A percentile compares a stretch with the other conserved stretches of the same genome.
These are phyloP conservation scores for Ceratobasidium sp. DNA, from an alignment of 1,284 basidiomycete genomes.

Conservation along the genomic window DNA sequence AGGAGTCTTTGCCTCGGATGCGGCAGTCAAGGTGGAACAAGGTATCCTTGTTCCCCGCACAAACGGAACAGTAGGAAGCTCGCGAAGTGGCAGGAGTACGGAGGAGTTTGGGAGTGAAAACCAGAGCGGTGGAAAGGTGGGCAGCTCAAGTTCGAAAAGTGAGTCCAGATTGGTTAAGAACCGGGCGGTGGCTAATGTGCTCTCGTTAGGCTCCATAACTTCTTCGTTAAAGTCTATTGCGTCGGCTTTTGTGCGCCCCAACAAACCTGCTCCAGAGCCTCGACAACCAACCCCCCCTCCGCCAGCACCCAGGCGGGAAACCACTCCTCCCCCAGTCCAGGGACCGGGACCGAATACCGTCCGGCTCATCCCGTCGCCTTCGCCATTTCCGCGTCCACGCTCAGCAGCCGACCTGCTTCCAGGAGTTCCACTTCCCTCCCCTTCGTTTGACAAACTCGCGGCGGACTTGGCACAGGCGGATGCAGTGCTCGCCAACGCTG, in stretches of 20 bases:
- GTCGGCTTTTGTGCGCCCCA: constrained; percentile 71
- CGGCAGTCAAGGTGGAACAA: not conserved
- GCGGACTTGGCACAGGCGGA: constrained; percentile 49
- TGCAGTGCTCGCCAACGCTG: constrained; percentile 56
- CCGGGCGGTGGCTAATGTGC: too few species aligned
- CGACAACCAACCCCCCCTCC: constrained; percentile 10
- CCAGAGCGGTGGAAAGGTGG: constrained; percentile 4
- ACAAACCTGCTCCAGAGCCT: constrained; percentile 72
- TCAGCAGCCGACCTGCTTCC: constrained; percentile 33
- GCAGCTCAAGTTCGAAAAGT: constrained; percentile 21
- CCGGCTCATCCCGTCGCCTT: constrained; percentile 30
- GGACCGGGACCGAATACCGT: constrained; percentile 30
- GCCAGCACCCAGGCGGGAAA: not conserved
- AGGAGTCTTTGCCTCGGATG: constrained; percentile 10
- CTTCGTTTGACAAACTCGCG: constrained; percentile 20
- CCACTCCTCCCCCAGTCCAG: constrained; percentile 28
- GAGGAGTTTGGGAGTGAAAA: constrained; percentile 16
- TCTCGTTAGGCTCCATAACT: constrained; percentile 34
- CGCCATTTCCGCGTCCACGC: constrained; percentile 17
- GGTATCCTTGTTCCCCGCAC: not conserved
- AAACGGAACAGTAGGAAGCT: constrained; percentile 12
- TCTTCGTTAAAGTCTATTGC: constrained; percentile 56
- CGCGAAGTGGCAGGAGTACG: not conserved
- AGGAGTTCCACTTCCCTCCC: constrained; percentile 29
- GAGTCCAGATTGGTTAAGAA: not conserved